Base-by-base conservation (phyloP, 2,329 filamentous ascomycete genomes). In the Hypoxylon sp. region DNA sequence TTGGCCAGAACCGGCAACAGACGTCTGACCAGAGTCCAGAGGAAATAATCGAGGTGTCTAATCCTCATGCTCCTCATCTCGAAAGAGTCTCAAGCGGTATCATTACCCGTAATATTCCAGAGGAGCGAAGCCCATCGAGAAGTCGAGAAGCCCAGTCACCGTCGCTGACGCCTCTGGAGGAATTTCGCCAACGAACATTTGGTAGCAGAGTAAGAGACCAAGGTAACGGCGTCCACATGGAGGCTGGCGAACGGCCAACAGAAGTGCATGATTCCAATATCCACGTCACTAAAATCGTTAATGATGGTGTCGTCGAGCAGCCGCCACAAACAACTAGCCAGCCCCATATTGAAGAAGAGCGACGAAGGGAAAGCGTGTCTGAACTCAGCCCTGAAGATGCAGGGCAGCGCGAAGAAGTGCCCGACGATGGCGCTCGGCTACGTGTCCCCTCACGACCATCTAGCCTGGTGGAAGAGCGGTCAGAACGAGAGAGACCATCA, bases 161-260 rank as follows among this genome's bases (percentile, higher is more conserved):
- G 39, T n/a, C 43, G n/a, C 11, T 47, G 19, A 16, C 12, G 25
- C 46, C 43, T 11, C 19, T n/a, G 2, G 41, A 30, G 16, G 23
- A 39, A 51, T 2, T 16, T 21, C 53, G 45, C 11, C 21, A 47
- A 51, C 43, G 19, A 27, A 50, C 34, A n/a, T 19, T 52, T 4
- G 53, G 56, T 7, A 34, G 23, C 45, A 41, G 34, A 37, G 45
- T 60, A 7, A 56, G 30, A n/a, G 57, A 61, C 37, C 11, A 32
- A 23, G 61, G 54, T 11, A 41, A 43, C 4, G 21, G 25, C 19
- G 34, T 60, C 16, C 53, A 51, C 19, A 21, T 41, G 46, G 59
- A 67, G 2, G 30, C 29, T 3, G 45, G 63, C 6, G 43, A 54
- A 45, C 47, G 53, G 60, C 60, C 63, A 43, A 47, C 16, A 21